phyloP scores from a whole-genome alignment of 331 rosid species.

The Cucumis variabilis region DNA sequence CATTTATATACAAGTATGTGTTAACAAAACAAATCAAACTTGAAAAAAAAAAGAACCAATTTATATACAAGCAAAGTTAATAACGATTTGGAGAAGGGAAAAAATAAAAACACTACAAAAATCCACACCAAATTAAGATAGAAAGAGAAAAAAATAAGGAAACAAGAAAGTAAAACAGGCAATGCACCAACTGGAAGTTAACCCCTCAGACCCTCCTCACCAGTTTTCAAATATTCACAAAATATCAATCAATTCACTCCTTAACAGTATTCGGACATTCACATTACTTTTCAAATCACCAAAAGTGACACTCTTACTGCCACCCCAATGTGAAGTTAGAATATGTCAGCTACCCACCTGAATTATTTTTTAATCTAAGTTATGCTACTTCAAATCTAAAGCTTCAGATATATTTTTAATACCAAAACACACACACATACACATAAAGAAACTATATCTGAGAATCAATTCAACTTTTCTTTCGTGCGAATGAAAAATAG shows the following conservation, averaged over 20 bases:
- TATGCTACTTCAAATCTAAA: background rate
- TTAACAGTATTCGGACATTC: background rate
- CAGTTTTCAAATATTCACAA: background rate
- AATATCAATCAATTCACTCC: background rate
- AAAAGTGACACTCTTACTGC: background rate
- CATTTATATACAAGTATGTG: too few species aligned
- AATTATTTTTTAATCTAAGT: background rate
- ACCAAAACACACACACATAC: too few species aligned
- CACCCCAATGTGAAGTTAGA: background rate
- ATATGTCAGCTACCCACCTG: background rate
- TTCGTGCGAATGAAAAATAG: background rate
- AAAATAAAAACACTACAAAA: too few species aligned
- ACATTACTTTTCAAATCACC: background rate
- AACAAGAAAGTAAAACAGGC: too few species aligned
- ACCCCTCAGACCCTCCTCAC: background rate
- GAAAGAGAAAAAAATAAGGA: too few species aligned
- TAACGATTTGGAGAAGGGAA: too few species aligned
- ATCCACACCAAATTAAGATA: too few species aligned
- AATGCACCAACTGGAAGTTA: too few species aligned
- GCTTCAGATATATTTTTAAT: too few species aligned
- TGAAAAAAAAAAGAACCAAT: too few species aligned
- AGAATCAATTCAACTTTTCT: slow-evolving; percentile 10
- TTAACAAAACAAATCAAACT: too few species aligned
- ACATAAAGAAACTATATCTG: background rate
- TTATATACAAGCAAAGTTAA: too few species aligned